Percentiles rank a stretch among this genome's conserved stretches.
Conservation (phyloP, 2,329 filamentous ascomycete species). For the Parastagonospora avenae region DNA sequence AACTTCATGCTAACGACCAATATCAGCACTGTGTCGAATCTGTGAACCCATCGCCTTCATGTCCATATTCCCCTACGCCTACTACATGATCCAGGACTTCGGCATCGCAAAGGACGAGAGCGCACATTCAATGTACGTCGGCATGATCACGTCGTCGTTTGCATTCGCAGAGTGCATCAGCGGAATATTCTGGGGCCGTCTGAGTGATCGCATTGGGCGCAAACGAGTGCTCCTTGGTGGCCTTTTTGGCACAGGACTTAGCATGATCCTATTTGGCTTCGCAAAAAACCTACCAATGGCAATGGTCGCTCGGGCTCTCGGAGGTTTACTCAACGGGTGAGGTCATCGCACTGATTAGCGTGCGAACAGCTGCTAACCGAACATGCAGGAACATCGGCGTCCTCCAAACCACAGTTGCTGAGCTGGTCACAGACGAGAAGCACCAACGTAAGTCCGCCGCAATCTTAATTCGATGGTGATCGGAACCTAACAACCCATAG, state of each 20-base stretch:
- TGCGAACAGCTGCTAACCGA: slow-evolving; percentile 35
- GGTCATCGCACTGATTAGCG: slow-evolving; percentile 44
- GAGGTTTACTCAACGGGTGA: slow-evolving; percentile 90
- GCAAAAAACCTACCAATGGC: slow-evolving; percentile 81
- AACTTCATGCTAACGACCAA: slow-evolving; percentile 3
- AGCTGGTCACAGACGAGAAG: slow-evolving; percentile 89
- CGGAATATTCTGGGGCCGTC: slow-evolving; percentile 87
- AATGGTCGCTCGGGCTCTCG: slow-evolving; percentile 83
- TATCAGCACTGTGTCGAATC: slow-evolving; percentile 83
- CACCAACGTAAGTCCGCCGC: slow-evolving; percentile 73
- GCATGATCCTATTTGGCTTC: slow-evolving; percentile 92
- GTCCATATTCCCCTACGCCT: slow-evolving; percentile 98
- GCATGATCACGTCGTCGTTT: slow-evolving; percentile 95
- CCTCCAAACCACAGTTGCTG: slow-evolving; percentile 91
- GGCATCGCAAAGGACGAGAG: slow-evolving; percentile 77
- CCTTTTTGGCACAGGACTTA: slow-evolving; percentile 87
- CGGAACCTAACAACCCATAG: slow-evolving; percentile 52
- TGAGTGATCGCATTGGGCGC: slow-evolving; percentile 89
- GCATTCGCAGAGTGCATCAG: slow-evolving; percentile 95
- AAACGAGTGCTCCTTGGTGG: slow-evolving; percentile 91
- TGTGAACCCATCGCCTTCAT: slow-evolving; percentile 99
- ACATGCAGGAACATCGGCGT: slow-evolving; percentile 83
- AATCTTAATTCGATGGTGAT: slow-evolving; percentile 8
- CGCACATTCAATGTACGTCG: slow-evolving; percentile 88
- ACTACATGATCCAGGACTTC: slow-evolving; percentile 96